phyloP scores from a whole-genome alignment of 495 filamentous ascomycete species.

The Aspergillus sclerotioniger region DNA sequence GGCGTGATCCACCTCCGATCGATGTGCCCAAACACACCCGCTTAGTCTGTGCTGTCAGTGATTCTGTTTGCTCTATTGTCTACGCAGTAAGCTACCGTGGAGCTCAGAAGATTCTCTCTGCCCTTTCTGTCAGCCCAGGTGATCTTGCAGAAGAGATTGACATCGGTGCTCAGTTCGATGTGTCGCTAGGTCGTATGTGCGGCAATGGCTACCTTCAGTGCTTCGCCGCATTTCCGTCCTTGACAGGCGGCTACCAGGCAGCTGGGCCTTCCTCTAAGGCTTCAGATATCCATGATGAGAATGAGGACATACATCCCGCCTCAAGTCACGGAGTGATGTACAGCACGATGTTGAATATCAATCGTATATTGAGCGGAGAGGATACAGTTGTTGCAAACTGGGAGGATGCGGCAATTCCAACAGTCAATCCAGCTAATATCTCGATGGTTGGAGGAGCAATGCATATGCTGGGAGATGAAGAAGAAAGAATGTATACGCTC shows the following conservation, averaged over 20 bases:
- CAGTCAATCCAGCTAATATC: slow-evolving; percentile 9
- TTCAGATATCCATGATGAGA: slow-evolving; percentile 42
- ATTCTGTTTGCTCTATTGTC: slow-evolving; percentile 50
- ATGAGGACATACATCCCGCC: slow-evolving; percentile 1
- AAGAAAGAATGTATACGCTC: slow-evolving; percentile 1
- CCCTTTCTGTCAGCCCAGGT: slow-evolving; percentile 40
- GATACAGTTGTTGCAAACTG: slow-evolving; percentile 20
- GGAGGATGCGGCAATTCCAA: slow-evolving; percentile 17
- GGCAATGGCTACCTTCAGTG: slow-evolving; percentile 37
- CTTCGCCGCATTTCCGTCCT: slow-evolving; percentile 44
- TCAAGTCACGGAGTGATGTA: slow-evolving; percentile 33
- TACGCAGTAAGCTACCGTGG: slow-evolving; percentile 55
- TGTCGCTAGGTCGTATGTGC: slow-evolving; percentile 51
- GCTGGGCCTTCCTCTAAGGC: slow-evolving; percentile 36
- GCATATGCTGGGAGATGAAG: neutral
- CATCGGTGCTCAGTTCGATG: slow-evolving; percentile 43
- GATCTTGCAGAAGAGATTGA: slow-evolving; percentile 24
- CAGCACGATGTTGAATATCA: slow-evolving; percentile 49
- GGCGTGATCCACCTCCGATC: slow-evolving; percentile 19
- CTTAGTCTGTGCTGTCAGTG: slow-evolving; percentile 42
- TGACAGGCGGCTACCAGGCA: slow-evolving; percentile 46
- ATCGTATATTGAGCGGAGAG: slow-evolving; percentile 20
- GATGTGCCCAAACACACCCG: slow-evolving; percentile 40
- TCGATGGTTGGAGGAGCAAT: slow-evolving; percentile 8
- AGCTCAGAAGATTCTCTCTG: slow-evolving; percentile 49